Evolutionary conservation across 176 grass and related monocot species (phyloP).

Genomic region (Poa annua): DNA sequence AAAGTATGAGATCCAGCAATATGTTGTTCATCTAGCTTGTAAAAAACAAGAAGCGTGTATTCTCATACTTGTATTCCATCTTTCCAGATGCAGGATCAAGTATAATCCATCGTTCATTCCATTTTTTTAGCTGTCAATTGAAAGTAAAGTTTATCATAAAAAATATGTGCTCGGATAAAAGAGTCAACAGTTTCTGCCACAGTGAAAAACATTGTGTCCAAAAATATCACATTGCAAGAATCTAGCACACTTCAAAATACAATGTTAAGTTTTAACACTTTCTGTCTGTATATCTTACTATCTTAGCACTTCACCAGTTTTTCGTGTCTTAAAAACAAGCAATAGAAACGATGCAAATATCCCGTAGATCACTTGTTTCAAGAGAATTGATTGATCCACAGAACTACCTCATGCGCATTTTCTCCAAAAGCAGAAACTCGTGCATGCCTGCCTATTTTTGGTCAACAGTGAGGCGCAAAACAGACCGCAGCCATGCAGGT

Average conservation of each 20-base stretch:
- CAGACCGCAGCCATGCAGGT: background rate
- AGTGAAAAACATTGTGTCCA: background rate
- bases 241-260: background rate
- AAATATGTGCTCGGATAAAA: background rate
- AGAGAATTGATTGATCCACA: background rate
- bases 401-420: background rate
- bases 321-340: background rate
- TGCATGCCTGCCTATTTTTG: background rate
- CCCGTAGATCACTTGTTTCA: background rate
- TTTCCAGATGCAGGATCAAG: slow-evolving; percentile 89
- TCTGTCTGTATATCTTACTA: background rate
- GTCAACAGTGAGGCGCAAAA: background rate
- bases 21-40: background rate
- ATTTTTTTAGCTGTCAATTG: slow-evolving; percentile 76
- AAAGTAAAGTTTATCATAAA: slow-evolving; percentile 34
- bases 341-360: background rate
- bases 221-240: background rate
- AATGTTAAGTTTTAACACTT: background rate
- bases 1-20: slow-evolving; percentile 30
- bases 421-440: background rate
- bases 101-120: slow-evolving; percentile 96
- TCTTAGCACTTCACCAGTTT: background rate
- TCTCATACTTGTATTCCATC: slow-evolving; percentile 93
- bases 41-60: slow-evolving; percentile 35
- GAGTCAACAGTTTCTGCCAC: background rate